Evolutionary conservation across 1,284 basidiomycete species (phyloP).

Genomic region (Thecaphora frezii): DNA sequence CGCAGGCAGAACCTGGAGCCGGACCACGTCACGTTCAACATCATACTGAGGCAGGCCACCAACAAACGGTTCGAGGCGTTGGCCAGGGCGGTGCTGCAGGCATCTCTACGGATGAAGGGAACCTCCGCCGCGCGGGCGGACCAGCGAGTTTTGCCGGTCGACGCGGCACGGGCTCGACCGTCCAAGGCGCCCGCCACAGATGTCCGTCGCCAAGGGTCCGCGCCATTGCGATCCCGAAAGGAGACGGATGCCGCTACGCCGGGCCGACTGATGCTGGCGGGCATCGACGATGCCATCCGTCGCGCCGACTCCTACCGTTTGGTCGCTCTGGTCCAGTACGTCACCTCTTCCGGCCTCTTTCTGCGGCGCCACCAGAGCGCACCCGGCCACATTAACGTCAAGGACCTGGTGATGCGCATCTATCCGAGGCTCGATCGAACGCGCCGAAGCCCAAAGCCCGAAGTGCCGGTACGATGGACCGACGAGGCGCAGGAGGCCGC

Average conservation of each 20-base stretch:
- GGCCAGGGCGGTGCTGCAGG: conserved; percentile 18
- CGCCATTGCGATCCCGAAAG: too few species aligned
- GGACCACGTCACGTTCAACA: conserved; percentile 35
- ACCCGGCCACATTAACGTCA: conserved; percentile 21
- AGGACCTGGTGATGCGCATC: conserved; percentile 27
- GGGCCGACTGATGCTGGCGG: conserved; percentile 13
- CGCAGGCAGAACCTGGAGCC: conserved; percentile 25
- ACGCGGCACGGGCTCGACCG: too few species aligned
- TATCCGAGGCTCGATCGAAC: conserved; percentile 21
- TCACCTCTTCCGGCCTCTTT: conserved; percentile 22
- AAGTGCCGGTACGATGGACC: too few species aligned
- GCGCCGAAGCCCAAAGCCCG: background rate
- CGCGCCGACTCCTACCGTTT: conserved; percentile 28
- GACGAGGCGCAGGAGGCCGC: too few species aligned
- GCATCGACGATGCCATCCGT: conserved; percentile 22
- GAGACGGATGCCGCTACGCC: background rate
- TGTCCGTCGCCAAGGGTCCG: too few species aligned
- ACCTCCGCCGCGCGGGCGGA: background rate
- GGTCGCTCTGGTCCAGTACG: conserved; percentile 24
- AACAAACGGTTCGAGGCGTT: conserved; percentile 17
- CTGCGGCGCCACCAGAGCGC: conserved; percentile 17
- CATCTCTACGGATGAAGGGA: background rate
- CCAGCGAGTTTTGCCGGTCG: too few species aligned
- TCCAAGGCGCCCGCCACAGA: too few species aligned
- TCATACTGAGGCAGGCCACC: conserved; percentile 34